Evolutionary conservation across 148 eudicot species (phyloP).

Genomic region (Cornus kousa): DNA sequence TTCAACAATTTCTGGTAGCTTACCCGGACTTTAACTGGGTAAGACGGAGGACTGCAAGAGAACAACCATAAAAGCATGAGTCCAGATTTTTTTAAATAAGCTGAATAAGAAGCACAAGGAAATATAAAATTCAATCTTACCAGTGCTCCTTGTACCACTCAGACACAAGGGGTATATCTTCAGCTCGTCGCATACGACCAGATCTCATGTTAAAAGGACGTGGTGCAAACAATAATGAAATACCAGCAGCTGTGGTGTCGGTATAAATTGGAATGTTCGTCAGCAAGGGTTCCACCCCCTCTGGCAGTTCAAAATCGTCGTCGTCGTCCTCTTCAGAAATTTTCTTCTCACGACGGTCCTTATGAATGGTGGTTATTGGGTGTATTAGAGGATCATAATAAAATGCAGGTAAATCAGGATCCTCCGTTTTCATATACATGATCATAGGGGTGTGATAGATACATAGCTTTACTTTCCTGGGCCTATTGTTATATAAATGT

Average conservation of each 20-base stretch:
- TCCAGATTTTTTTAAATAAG: neutral
- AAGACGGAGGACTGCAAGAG: constrained; percentile 88
- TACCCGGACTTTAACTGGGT: constrained; percentile 98
- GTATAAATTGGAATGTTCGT: constrained; percentile 73
- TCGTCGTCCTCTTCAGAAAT: constrained; percentile 71
- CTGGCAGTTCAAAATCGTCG: constrained; percentile 87
- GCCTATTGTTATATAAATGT: constrained; percentile 95
- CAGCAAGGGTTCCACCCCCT: constrained; percentile 83
- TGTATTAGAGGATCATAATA: constrained; percentile 97
- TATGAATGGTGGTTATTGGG: constrained; percentile 71
- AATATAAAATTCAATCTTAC: constrained; percentile 32
- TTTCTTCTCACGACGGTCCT: constrained; percentile 72
- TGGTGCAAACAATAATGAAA: constrained; percentile 90
- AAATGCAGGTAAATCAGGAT: constrained; percentile 98
- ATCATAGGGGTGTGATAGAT: constrained; percentile 97
- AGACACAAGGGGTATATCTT: constrained; percentile 96
- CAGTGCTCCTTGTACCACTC: constrained; percentile 99
- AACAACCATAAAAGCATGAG: neutral
- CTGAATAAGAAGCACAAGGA: neutral
- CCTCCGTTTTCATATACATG: constrained; percentile 95
- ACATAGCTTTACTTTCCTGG: constrained; percentile 91
- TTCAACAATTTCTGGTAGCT: constrained; percentile 95
- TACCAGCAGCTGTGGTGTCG: constrained; percentile 97
- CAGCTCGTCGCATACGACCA: constrained; percentile 94
- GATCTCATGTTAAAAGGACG: constrained; percentile 98